Evolutionary conservation across 176 grass and related monocot species (phyloP).

Genomic region (Puya raimondii): DNA sequence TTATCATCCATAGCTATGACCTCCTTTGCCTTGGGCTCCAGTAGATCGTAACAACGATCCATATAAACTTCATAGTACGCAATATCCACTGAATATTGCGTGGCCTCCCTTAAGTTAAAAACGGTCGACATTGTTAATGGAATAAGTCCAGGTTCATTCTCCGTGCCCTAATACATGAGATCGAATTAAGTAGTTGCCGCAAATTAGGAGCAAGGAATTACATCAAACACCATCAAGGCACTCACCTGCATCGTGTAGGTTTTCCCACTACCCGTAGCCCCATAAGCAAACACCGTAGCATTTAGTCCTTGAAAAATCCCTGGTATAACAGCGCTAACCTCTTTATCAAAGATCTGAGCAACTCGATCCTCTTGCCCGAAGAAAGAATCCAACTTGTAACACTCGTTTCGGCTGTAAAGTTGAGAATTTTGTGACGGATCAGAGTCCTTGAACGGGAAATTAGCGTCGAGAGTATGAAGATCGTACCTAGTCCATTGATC

Average conservation of each 20-base stretch:
- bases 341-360: constrained; percentile 51
- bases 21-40: constrained; percentile 84
- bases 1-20: constrained; percentile 77
- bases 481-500: constrained; percentile 67
- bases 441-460: neutral
- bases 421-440: neutral
- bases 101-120: constrained; percentile 39
- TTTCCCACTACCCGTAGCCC: constrained; percentile 80
- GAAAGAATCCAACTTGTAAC: constrained; percentile 71
- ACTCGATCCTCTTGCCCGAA: constrained; percentile 46
- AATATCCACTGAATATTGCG: constrained; percentile 47
- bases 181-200: neutral
- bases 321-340: constrained; percentile 55
- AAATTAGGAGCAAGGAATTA: neutral
- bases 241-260: constrained; percentile 86
- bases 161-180: constrained; percentile 36
- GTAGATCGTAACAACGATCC: constrained; percentile 81
- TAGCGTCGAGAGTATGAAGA: neutral
- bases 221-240: neutral
- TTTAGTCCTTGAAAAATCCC: constrained; percentile 59
- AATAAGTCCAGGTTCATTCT: constrained; percentile 54
- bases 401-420: constrained; percentile 54
- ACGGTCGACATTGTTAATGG: constrained; percentile 51
- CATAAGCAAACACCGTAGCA: constrained; percentile 66
- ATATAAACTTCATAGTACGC: constrained; percentile 91